phyloP scores from a whole-genome alignment of 805 yeast species.

The Pichia occidentalis region DNA sequence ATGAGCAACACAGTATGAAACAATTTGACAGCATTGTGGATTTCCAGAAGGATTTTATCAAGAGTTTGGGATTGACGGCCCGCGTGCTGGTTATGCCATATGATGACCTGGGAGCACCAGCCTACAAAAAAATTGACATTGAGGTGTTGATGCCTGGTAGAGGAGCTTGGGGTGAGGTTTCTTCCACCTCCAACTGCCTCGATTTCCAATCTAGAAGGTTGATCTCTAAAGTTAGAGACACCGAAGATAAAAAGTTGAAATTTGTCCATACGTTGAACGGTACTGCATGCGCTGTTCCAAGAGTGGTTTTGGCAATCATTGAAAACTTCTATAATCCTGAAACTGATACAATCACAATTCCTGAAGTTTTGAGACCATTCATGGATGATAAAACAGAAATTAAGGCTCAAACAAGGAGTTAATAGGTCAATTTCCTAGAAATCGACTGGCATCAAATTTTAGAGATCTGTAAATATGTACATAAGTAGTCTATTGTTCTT shows the following conservation, averaged over 20 bases:
- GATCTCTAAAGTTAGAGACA: slow-evolving; percentile 49
- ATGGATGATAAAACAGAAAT: slow-evolving; percentile 58
- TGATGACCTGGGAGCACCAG: slow-evolving; percentile 90
- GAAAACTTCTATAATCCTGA: slow-evolving; percentile 73
- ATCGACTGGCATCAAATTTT: too few relatives aligned
- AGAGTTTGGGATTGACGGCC: slow-evolving; percentile 68
- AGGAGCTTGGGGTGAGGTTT: slow-evolving; percentile 84
- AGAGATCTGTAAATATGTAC: too few relatives aligned
- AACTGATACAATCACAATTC: slow-evolving; percentile 51
- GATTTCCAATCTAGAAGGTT: slow-evolving; percentile 87
- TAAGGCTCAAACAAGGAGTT: neutral
- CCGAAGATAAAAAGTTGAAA: slow-evolving; percentile 27
- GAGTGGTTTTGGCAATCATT: slow-evolving; percentile 81
- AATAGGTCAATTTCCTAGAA: too few relatives aligned
- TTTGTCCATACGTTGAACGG: slow-evolving; percentile 87
- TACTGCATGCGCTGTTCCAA: slow-evolving; percentile 92
- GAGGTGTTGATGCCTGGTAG: slow-evolving; percentile 99
- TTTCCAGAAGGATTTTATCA: slow-evolving; percentile 60
- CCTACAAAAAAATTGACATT: slow-evolving; percentile 82
- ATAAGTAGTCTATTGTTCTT: too few relatives aligned
- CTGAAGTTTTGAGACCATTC: slow-evolving; percentile 57
- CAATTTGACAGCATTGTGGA: slow-evolving; percentile 55
- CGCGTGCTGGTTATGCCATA: slow-evolving; percentile 84
- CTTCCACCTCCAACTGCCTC: slow-evolving; percentile 86
- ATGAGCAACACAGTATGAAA: slow-evolving; percentile 30